Percentiles rank a stretch among this genome's conserved stretches.
Conservation (phyloP, 495 filamentous ascomycete species). For the Cryomyces antarcticus region DNA sequence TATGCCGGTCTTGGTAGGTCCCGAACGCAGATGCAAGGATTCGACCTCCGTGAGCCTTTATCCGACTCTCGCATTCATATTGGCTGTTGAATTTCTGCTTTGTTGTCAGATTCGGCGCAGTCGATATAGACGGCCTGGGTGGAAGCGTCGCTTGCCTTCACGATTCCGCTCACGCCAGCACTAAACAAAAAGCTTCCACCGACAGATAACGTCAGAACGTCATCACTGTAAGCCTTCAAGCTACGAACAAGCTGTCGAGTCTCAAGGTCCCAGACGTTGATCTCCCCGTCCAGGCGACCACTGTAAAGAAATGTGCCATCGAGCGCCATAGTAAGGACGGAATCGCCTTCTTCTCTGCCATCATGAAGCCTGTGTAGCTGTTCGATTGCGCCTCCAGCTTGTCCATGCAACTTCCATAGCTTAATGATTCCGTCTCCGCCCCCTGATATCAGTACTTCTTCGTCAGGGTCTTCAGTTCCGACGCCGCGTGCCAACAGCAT, state of each 20-base stretch:
- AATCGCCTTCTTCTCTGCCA: slow-evolving; percentile 40
- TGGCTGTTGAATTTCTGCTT: slow-evolving; percentile 66
- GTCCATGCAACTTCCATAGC: slow-evolving; percentile 51
- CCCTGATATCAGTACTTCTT: slow-evolving; percentile 72
- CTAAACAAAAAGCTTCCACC: slow-evolving; percentile 70
- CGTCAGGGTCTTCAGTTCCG: slow-evolving; percentile 34
- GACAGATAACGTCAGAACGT: slow-evolving; percentile 70
- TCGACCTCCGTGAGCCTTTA: slow-evolving; percentile 70
- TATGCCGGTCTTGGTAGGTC: slow-evolving; percentile 39
- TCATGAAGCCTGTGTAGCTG: slow-evolving; percentile 51
- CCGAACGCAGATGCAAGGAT: slow-evolving; percentile 73
- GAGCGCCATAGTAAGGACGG: slow-evolving; percentile 62
- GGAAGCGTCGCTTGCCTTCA: slow-evolving; percentile 38
- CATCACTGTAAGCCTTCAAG: slow-evolving; percentile 58
- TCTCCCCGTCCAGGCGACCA: slow-evolving; percentile 69
- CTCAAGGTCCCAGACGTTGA: slow-evolving; percentile 94
- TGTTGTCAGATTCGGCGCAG: not conserved
- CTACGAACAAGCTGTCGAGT: slow-evolving; percentile 76
- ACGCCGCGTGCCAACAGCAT: slow-evolving; percentile 60
- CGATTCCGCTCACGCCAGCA: slow-evolving; percentile 57
- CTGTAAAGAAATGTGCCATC: slow-evolving; percentile 83
- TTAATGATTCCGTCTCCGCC: slow-evolving; percentile 89
- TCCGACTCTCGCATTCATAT: slow-evolving; percentile 63
- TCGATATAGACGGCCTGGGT: not conserved
- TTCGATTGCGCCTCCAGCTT: slow-evolving; percentile 29